These are phyloP conservation scores for Colletotrichum melonis DNA, from an alignment of 2,329 filamentous ascomycete genomes.

Conservation along the genomic window DNA sequence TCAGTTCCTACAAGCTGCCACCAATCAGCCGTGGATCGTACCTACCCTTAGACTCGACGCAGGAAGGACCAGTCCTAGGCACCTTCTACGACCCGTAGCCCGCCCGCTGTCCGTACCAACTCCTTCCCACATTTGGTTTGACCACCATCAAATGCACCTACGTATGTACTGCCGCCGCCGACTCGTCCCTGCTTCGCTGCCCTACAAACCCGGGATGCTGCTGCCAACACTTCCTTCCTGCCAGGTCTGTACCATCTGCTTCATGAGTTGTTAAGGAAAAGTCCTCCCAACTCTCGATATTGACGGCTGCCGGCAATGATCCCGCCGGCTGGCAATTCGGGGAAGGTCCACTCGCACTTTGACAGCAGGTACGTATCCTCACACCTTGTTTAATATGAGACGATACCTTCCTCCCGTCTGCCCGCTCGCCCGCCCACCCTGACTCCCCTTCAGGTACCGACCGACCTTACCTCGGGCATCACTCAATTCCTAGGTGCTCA, in stretches of 20 bases:
- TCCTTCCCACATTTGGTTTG: background rate
- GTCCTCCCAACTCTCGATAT: background rate
- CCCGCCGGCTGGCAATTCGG: background rate
- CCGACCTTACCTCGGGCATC: background rate
- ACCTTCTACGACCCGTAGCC: background rate
- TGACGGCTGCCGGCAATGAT: background rate
- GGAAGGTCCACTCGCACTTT: background rate
- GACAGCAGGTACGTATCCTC: background rate
- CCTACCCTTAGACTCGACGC: too few species aligned
- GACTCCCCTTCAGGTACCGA: background rate
- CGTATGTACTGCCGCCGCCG: background rate
- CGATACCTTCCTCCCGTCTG: background rate
- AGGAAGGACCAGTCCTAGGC: too few species aligned
- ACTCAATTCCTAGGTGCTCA: background rate
- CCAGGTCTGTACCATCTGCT: too few species aligned
- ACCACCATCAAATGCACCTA: background rate
- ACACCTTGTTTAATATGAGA: background rate
- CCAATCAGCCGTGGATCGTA: too few species aligned
- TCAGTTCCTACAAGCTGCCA: too few species aligned
- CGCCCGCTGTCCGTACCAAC: background rate
- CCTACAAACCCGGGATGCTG: background rate
- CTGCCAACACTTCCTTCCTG: too few species aligned
- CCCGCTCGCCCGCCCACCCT: background rate
- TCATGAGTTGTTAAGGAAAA: too few species aligned
- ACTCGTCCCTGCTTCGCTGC: background rate